Conservation (phyloP, 2,329 filamentous ascomycete genomes). For the Colletotrichum ledebouriae region DNA sequence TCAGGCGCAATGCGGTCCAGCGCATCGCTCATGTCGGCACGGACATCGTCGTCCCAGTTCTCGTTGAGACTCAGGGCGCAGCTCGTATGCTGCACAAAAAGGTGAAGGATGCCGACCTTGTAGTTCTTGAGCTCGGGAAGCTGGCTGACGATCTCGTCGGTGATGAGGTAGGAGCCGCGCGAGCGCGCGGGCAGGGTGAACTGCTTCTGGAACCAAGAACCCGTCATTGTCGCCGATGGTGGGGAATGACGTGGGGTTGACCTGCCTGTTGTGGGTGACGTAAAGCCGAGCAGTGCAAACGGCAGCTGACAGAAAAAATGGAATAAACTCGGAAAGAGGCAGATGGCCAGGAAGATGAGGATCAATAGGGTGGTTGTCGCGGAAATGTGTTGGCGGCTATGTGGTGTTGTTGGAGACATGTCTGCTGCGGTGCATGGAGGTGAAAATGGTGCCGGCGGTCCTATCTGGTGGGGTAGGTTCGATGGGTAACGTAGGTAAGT, state of each 20-base stretch:
- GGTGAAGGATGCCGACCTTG: slow-evolving; percentile 86
- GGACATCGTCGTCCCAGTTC: slow-evolving; percentile 89
- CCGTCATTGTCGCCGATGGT: slow-evolving; percentile 59
- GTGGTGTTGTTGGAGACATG: slow-evolving; percentile 59
- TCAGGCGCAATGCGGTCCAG: slow-evolving; percentile 91
- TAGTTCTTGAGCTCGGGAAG: slow-evolving; percentile 86
- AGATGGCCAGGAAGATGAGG: slow-evolving; percentile 62
- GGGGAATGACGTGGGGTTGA: slow-evolving; percentile 45
- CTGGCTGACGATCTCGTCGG: slow-evolving; percentile 76
- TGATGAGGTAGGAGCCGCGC: slow-evolving; percentile 91
- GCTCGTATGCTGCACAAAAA: slow-evolving; percentile 96
- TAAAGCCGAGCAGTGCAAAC: slow-evolving; percentile 54
- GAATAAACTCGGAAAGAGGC: slow-evolving; percentile 67
- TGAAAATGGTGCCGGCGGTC: slow-evolving; percentile 34
- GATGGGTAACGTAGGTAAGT: slow-evolving; percentile 23
- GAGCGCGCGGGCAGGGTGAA: slow-evolving; percentile 82
- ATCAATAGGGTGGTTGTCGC: slow-evolving; percentile 61
- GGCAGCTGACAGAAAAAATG: slow-evolving; percentile 66
- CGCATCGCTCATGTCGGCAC: slow-evolving; percentile 92
- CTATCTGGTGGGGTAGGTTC: slow-evolving; percentile 41
- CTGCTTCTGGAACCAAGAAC: slow-evolving; percentile 87
- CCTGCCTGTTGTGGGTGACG: slow-evolving; percentile 47
- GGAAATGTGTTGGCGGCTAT: slow-evolving; percentile 50
- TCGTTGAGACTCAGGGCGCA: slow-evolving; percentile 94
- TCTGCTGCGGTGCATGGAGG: slow-evolving; percentile 38